Evolutionary conservation across 768 basidiomycete genomes (phyloP), one percentile per base, ranked within the genome.

Genomic region (Leccinum uliginosum): DNA sequence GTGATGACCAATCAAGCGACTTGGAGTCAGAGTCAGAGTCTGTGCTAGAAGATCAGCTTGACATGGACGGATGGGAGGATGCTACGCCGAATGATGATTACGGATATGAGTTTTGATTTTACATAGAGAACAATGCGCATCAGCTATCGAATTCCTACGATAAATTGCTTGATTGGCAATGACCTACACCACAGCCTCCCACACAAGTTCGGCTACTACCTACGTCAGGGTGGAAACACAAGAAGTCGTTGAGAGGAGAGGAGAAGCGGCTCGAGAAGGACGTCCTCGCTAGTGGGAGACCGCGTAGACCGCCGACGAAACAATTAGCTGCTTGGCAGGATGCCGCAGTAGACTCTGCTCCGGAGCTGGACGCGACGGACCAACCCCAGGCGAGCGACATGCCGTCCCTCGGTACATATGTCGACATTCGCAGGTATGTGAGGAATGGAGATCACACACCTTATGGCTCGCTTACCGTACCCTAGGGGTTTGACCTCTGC

Each of bases 371-470:
- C 43, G 62, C 58, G 50, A 27, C 50, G 6, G 65, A 54, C 47
- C 66, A 59, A 4, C 53, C 48, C 3, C 14, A 49, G n/a, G 51
- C 54, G 32, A 62, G 21, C 26, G 53, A 57, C 12, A 59, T 76
- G 29, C 65, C 67, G 10, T n/a, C 40, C 19, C 75, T 73, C 8
- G 83, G 82, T 2, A 74, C 81, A 19, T 82, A 83, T 46, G 71
- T 84, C 11, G 83, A 85, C 61, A 62, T 79, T 34, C 73, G 82
- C 61, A 79, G 76, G 83, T 80, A 59, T 52, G 74, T 68, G 34
- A 26, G 8, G 21, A 21, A 17, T 27, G 26, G 6, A 56, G n/a
- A 19, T 54, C 49, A 27, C 9, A 15, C 32, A 15, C 27, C 11
- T n/a, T 21, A 10, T 10, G 3, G 4, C 46, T 51, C 40, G 21